Evolutionary conservation across 176 grass and related monocot genomes (phyloP).

Genomic region (Puya raimondii): DNA sequence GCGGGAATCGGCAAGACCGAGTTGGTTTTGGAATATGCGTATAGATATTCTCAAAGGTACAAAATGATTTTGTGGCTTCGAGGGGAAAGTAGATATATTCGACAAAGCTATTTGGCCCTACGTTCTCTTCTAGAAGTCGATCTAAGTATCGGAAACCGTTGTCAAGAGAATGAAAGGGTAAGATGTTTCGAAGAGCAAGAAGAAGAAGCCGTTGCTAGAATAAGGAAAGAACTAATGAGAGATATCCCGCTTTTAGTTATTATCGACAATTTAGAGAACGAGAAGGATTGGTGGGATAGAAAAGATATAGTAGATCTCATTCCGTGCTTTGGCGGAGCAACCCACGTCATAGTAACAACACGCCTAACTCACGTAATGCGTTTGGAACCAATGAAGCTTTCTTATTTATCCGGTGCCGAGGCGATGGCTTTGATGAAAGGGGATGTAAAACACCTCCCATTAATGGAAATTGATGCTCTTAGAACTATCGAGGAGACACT

Average conservation of each 20-base stretch:
- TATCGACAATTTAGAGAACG: conserved; percentile 92
- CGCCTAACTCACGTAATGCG: conserved; percentile 55
- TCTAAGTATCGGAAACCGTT: conserved; percentile 39
- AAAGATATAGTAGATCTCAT: conserved; percentile 65
- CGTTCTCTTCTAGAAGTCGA: conserved; percentile 64
- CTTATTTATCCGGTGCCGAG: conserved; percentile 81
- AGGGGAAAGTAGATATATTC: conserved; percentile 79
- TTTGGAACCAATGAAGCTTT: conserved; percentile 93
- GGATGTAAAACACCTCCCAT: conserved; percentile 60
- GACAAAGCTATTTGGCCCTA: conserved; percentile 82
- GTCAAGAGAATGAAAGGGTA: conserved; percentile 64
- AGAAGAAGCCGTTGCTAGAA: conserved; percentile 73
- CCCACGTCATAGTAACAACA: conserved; percentile 89
- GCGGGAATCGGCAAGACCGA: conserved; percentile 97
- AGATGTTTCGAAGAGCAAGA: conserved; percentile 96
- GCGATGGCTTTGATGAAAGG: conserved; percentile 91
- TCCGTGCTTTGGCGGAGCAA: conserved; percentile 77
- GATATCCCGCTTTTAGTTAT: conserved; percentile 88
- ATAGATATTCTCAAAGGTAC: conserved; percentile 77
- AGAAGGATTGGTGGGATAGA: conserved; percentile 96
- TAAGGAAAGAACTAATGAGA: conserved; percentile 70
- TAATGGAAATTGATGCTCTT: conserved; percentile 81
- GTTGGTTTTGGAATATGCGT: conserved; percentile 87
- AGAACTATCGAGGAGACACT: conserved; percentile 85
- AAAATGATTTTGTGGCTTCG: conserved; percentile 92